A percentile compares a stretch with the other conserved stretches of the same genome.
Conservation (phyloP, 805 yeast species). For the Babjeviella inositovora region DNA sequence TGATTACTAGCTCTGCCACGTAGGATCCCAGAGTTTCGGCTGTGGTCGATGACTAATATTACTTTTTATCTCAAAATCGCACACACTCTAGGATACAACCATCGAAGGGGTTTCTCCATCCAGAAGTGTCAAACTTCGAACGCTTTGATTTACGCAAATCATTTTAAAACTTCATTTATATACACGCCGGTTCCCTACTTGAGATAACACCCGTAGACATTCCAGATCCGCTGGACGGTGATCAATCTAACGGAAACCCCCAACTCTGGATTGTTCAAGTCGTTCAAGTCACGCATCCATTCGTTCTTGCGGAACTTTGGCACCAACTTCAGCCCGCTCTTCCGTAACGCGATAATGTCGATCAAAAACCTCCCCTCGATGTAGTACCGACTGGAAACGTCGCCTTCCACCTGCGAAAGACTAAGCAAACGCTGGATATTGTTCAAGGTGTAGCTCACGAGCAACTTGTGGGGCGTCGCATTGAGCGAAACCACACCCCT, state of each 20-base stretch:
- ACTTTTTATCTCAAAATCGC: too few relatives aligned
- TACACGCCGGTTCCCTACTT: slow-evolving; percentile 6
- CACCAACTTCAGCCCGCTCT: slow-evolving; percentile 26
- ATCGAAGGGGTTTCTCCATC: too few relatives aligned
- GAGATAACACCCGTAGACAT: slow-evolving; percentile 26
- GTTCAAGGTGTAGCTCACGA: slow-evolving; percentile 28
- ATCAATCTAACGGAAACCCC: slow-evolving; percentile 19
- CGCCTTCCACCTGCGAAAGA: slow-evolving; percentile 6
- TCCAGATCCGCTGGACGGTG: slow-evolving; percentile 43
- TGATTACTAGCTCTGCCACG: too few relatives aligned
- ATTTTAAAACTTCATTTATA: too few relatives aligned
- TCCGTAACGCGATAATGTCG: slow-evolving; percentile 43
- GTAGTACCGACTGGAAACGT: slow-evolving; percentile 11
- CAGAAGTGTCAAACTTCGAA: too few relatives aligned
- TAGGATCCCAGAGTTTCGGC: too few relatives aligned
- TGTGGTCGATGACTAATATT: too few relatives aligned
- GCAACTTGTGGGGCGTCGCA: slow-evolving; percentile 16
- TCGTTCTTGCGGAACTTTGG: slow-evolving; percentile 32
- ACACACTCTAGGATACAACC: too few relatives aligned
- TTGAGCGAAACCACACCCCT: slow-evolving; percentile 16
- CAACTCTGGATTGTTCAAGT: slow-evolving; percentile 26
- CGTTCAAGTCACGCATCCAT: slow-evolving; percentile 51
- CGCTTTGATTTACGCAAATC: too few relatives aligned
- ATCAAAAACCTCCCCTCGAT: slow-evolving; percentile 49
- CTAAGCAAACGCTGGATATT: slow-evolving; percentile 40